Evolutionary conservation across 2,329 filamentous ascomycete species (phyloP), one percentile per base, ranked within the genome.

Genomic region (Colletotrichum cereale): DNA sequence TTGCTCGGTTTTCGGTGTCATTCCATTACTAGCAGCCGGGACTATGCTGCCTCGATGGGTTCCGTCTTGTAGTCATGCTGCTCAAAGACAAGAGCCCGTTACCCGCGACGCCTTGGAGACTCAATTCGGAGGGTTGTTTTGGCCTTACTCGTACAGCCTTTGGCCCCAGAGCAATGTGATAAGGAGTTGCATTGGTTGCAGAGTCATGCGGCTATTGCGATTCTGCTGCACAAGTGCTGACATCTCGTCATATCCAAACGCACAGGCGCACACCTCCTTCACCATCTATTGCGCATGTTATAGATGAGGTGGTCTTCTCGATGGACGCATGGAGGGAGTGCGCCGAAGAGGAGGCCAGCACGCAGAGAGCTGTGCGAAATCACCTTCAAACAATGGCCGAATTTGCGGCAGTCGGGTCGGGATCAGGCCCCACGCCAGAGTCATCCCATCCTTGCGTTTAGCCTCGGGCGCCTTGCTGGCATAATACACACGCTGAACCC

Each of bases 171-270:
- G 36, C 34, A 53, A 55, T 63, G 70, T 71, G 70, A 74, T 53
- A 29, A 52, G 36, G 47, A 31, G 57, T 56, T 64, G 70, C 62
- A 74, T 73, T 53, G 36, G 38, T 24, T 26, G 62, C 52, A 56
- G 47, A 67, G 38, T 67, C 52, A 73, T 74, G 72, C 70, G 57
- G 52, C 47, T 74, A 64, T 65, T 70, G 62, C 62, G 56, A 62
- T 55, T 58, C 62, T 42, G 47, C 53, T 67, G 69, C 69, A 47
- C 65, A 73, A 62, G 69, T 72, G 72, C 69, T 73, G 69, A 72
- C 69, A 58, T 60, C 48, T 68, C 63, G 65, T 71, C 65, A 60
- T 65, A 68, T 47, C 50, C 58, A n/a, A 36, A 52, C 67, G 57
- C 56, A 66, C 67, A 62, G n/a, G 61, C 53, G 56, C 61, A 73